Percentiles rank a stretch among this genome's conserved stretches.
Conservation (phyloP, 129 eudicot species). For the Pittosporum tobira region DNA sequence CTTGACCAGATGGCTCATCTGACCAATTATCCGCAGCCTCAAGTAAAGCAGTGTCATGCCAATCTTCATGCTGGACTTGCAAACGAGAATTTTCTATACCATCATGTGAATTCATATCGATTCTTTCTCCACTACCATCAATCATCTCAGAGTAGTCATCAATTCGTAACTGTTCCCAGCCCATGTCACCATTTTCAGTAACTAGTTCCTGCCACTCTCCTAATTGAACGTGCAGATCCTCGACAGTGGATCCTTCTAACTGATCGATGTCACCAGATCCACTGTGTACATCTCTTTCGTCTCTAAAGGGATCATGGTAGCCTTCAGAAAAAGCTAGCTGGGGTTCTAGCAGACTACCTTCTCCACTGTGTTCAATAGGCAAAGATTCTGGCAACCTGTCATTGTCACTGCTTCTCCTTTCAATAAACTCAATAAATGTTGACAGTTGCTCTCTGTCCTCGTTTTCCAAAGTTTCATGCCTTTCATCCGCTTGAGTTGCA, state of each 20-base stretch:
- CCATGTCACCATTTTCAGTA: conserved; percentile 27
- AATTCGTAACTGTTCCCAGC: conserved; percentile 22
- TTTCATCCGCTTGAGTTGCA: conserved; percentile 12
- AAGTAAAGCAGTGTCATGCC: conserved; percentile 35
- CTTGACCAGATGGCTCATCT: conserved; percentile 32
- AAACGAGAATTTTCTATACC: conserved; percentile 18
- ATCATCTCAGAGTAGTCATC: conserved; percentile 16
- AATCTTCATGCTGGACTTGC: conserved; percentile 45
- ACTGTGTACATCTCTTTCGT: too few relatives aligned
- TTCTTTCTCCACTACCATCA: conserved; percentile 20
- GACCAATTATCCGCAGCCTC: conserved; percentile 41
- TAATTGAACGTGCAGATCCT: conserved; percentile 19
- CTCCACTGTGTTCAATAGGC: too few relatives aligned
- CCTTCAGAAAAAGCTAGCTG: too few relatives aligned
- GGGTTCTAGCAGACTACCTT: too few relatives aligned
- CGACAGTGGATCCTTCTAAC: conserved; percentile 19
- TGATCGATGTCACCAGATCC: too few relatives aligned
- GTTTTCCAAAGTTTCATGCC: conserved; percentile 12
- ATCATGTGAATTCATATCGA: conserved; percentile 27
- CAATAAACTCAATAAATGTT: conserved; percentile 6
- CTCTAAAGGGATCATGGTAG: too few relatives aligned
- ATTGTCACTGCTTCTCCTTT: too few relatives aligned
- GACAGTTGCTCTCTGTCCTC: conserved; percentile 15
- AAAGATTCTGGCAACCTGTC: too few relatives aligned
- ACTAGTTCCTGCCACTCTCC: conserved; percentile 38